Evolutionary conservation across 305 asterid genomes (phyloP).

Genomic region (Coffea humblotiana): DNA sequence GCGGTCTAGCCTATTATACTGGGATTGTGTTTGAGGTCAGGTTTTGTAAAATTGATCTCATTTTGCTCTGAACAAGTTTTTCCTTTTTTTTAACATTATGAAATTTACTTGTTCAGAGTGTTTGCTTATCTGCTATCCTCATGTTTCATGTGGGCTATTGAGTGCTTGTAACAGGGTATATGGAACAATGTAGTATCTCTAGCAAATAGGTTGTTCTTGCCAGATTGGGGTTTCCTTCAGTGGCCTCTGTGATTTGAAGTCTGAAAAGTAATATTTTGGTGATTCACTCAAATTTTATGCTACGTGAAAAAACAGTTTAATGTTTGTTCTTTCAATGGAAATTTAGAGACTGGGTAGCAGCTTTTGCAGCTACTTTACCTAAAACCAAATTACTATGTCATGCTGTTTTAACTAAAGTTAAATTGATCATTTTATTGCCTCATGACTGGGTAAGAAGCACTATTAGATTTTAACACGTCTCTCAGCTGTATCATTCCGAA

Average conservation of each 20-base stretch:
- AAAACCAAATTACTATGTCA: background rate
- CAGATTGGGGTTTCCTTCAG: background rate
- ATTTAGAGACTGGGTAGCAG: background rate
- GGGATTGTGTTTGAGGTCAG: slow-evolving; percentile 94
- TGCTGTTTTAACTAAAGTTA: background rate
- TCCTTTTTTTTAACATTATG: background rate
- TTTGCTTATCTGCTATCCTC: background rate
- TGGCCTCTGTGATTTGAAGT: background rate
- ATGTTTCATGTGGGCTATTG: background rate
- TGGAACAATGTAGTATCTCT: background rate
- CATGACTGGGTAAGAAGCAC: background rate
- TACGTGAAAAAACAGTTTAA: background rate
- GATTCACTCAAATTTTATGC: background rate
- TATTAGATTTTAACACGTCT: background rate
- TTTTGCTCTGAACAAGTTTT: background rate
- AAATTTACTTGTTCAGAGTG: background rate
- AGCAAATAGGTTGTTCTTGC: background rate
- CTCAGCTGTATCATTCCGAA: too few species aligned
- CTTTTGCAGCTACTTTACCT: background rate
- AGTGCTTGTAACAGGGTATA: background rate
- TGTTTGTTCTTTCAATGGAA: background rate
- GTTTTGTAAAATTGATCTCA: background rate
- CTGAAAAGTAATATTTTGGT: background rate
- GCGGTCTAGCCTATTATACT: slow-evolving; percentile 93
- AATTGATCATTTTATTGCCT: background rate